These are phyloP conservation scores for Talaromyces albobiverticillius DNA, from an alignment of 2,329 filamentous ascomycete species.

Conservation along the genomic window DNA sequence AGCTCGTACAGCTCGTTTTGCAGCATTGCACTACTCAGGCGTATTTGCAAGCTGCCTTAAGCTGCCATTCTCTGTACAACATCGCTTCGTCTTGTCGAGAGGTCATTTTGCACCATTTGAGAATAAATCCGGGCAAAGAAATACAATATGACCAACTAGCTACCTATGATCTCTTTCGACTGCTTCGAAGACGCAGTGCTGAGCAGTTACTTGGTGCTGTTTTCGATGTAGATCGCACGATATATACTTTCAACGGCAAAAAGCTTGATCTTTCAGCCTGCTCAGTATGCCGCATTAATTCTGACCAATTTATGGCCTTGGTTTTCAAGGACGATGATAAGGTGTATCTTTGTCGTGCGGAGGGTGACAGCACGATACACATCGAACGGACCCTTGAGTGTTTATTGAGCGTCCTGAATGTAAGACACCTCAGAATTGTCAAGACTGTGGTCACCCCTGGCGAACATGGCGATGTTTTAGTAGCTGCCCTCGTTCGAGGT, in stretches of 20 bases:
- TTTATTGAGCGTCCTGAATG: conserved; percentile 22
- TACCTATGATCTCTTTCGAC: conserved; percentile 28
- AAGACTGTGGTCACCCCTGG: conserved; percentile 26
- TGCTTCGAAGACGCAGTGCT: conserved; percentile 30
- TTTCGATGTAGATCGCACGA: conserved; percentile 28
- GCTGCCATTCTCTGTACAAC: conserved; percentile 34
- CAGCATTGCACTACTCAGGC: conserved; percentile 29
- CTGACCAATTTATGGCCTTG: conserved; percentile 23
- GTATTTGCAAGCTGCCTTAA: conserved; percentile 37
- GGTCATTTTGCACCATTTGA: conserved; percentile 35
- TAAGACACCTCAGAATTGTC: conserved; percentile 27
- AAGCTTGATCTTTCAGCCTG: conserved; percentile 35
- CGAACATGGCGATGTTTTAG: conserved; percentile 16
- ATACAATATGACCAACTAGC: conserved; percentile 17
- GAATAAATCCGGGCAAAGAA: conserved; percentile 30
- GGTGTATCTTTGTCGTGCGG: conserved; percentile 26
- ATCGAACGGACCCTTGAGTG: conserved; percentile 8
- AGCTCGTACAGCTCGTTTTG: conserved; percentile 40
- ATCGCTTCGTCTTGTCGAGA: conserved; percentile 34
- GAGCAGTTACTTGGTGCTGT: conserved; percentile 36
- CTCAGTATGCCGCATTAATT: conserved; percentile 21
- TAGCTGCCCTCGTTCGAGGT: conserved; percentile 32
- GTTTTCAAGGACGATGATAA: conserved; percentile 28
- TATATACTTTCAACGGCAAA: conserved; percentile 25
- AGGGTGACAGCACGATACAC: conserved; percentile 17